Evolutionary conservation across 2,329 filamentous ascomycete species (phyloP).

Genomic region (Alternaria burnsii): DNA sequence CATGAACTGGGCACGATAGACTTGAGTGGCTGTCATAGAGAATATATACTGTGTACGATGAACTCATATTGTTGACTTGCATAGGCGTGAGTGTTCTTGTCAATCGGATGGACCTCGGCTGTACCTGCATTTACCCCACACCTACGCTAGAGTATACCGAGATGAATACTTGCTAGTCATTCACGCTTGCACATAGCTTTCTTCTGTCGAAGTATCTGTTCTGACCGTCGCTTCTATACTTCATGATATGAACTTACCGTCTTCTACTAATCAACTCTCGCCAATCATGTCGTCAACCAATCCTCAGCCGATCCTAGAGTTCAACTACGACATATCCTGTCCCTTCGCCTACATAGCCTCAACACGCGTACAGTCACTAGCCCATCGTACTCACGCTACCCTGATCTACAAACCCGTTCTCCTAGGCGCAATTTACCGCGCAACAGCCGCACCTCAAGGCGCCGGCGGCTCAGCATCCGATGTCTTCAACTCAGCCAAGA

Average conservation of each 20-base stretch:
- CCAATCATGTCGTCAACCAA: neutral
- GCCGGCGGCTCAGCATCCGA: slow-evolving; percentile 47
- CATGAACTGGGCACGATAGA: neutral
- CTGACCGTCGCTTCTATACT: neutral
- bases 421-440: slow-evolving; percentile 48
- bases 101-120: slow-evolving; percentile 10
- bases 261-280: neutral
- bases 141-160: slow-evolving; percentile 7
- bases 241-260: fast-evolving
- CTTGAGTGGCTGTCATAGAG: neutral
- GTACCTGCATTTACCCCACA: slow-evolving; percentile 14
- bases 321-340: slow-evolving; percentile 49
- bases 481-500: slow-evolving; percentile 48
- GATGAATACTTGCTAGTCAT: neutral
- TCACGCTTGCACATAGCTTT: neutral
- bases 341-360: slow-evolving; percentile 52
- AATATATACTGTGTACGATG: neutral
- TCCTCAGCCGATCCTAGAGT: slow-evolving; percentile 26
- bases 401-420: slow-evolving; percentile 43
- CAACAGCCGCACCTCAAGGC: slow-evolving; percentile 47
- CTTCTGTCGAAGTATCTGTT: neutral
- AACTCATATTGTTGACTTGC: neutral
- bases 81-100: neutral
- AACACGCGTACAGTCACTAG: slow-evolving; percentile 42
- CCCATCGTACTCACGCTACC: slow-evolving; percentile 34